phyloP scores from a whole-genome alignment of 208 protist species.

The Lotmaria passim region DNA sequence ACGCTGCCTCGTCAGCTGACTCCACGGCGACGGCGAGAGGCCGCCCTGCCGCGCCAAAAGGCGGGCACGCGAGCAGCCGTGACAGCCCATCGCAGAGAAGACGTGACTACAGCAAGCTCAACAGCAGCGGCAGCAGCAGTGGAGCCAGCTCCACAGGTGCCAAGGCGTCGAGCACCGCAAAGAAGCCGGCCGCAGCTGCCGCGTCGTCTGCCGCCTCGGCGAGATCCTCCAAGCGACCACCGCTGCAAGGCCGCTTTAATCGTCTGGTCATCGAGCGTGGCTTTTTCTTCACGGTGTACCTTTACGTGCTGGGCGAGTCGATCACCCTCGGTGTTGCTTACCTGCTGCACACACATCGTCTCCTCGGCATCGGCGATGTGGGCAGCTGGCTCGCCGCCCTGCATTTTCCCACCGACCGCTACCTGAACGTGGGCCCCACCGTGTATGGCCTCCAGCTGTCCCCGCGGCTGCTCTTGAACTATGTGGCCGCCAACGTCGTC shows the following conservation, averaged over 20 bases:
- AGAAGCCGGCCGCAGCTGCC: background rate
- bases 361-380: slow-evolving; percentile 62
- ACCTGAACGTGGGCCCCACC: slow-evolving; percentile 47
- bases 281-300: slow-evolving; percentile 55
- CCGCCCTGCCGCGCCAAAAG: background rate
- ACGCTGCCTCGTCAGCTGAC: background rate
- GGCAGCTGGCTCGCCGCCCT: slow-evolving; percentile 43
- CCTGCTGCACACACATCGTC: slow-evolving; percentile 57
- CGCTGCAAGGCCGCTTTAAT: slow-evolving; percentile 73
- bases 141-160: too few relatives aligned
- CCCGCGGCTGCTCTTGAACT: slow-evolving; percentile 69
- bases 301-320: slow-evolving; percentile 77
- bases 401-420: slow-evolving; percentile 33
- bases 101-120: background rate
- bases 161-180: background rate
- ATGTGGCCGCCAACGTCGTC: slow-evolving; percentile 60
- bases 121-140: too few relatives aligned
- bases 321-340: slow-evolving; percentile 56
- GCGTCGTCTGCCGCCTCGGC: background rate
- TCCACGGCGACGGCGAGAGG: background rate
- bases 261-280: slow-evolving; percentile 56
- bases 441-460: slow-evolving; percentile 60
- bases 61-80: background rate
- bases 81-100: background rate
- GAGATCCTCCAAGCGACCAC: slow-evolving; percentile 12